phyloP scores from a whole-genome alignment of 1,284 basidiomycete genomes.

The Microbotryum silenes-acaulis region DNA sequence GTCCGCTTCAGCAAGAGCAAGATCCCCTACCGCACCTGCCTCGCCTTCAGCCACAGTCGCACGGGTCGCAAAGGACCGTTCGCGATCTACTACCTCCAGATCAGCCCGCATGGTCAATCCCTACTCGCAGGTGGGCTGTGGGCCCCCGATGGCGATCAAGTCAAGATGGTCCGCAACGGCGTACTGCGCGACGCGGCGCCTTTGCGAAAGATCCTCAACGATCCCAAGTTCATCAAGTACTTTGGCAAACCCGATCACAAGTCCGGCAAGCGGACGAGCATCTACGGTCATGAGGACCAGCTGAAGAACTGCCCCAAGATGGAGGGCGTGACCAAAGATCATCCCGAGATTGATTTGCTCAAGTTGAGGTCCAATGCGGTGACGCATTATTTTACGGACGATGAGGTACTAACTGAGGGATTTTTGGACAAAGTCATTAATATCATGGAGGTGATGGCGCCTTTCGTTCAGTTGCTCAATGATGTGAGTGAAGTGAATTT shows the following conservation, averaged over 20 bases:
- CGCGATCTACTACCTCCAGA: slow-evolving; percentile 31
- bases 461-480: slow-evolving; percentile 32
- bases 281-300: slow-evolving; percentile 37
- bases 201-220: slow-evolving; percentile 33
- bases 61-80: slow-evolving; percentile 38
- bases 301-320: slow-evolving; percentile 38
- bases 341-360: slow-evolving; percentile 40
- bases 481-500: slow-evolving; percentile 14
- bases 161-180: slow-evolving; percentile 35
- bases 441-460: slow-evolving; percentile 22
- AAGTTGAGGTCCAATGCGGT: slow-evolving; percentile 34
- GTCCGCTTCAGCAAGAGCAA: slow-evolving; percentile 26
- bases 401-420: slow-evolving; percentile 24
- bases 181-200: slow-evolving; percentile 35
- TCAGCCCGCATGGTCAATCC: slow-evolving; percentile 27
- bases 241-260: slow-evolving; percentile 33
- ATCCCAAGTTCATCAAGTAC: slow-evolving; percentile 35
- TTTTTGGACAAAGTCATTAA: slow-evolving; percentile 25
- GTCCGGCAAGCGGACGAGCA: slow-evolving; percentile 23
- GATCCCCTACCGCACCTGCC: slow-evolving; percentile 32
- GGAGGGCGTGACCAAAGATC: slow-evolving; percentile 38
- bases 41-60: slow-evolving; percentile 32
- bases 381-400: slow-evolving; percentile 30
- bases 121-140: slow-evolving; percentile 40
- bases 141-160: slow-evolving; percentile 35